These are phyloP conservation scores for Chlorella sorokiniana DNA, from an alignment of 139 green algal genomes.

Conservation along the genomic window DNA sequence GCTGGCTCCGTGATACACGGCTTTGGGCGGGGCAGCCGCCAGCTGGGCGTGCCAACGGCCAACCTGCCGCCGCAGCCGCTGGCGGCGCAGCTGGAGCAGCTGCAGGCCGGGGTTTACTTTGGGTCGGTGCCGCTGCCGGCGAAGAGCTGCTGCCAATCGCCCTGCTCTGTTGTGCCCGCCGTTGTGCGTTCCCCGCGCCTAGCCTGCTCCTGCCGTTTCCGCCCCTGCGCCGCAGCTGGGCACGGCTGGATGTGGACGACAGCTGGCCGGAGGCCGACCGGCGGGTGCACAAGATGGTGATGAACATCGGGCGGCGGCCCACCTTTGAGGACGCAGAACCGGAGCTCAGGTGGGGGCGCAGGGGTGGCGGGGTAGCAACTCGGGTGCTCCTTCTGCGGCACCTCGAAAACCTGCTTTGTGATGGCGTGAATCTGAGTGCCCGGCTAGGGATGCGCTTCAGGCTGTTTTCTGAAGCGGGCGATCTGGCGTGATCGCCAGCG, in stretches of 20 bases:
- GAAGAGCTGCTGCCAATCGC: neutral
- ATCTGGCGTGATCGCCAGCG: no score
- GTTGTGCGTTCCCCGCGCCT: neutral
- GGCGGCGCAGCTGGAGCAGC: slow-evolving; percentile 44
- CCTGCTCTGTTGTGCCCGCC: neutral
- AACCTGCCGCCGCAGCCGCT: slow-evolving; percentile 79
- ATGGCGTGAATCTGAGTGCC: neutral
- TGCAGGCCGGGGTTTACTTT: slow-evolving; percentile 91
- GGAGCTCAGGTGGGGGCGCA: neutral
- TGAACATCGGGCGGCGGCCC: slow-evolving; percentile 91
- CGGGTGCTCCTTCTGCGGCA: neutral
- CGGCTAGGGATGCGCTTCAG: no score
- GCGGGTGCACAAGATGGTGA: slow-evolving; percentile 84
- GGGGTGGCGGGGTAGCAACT: no score
- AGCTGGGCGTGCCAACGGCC: slow-evolving; percentile 91
- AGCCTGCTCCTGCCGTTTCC: neutral
- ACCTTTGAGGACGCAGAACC: slow-evolving; percentile 74
- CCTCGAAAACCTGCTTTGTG: neutral
- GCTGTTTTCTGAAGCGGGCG: no score
- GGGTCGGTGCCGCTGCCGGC: slow-evolving; percentile 55
- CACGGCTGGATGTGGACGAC: slow-evolving; percentile 49
- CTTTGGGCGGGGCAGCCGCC: slow-evolving; percentile 86
- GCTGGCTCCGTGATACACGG: slow-evolving; percentile 66
- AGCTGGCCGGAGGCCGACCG: slow-evolving; percentile 49
- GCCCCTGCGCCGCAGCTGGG: slow-evolving; percentile 51